These are phyloP conservation scores for Malus orientalis DNA, from an alignment of 306 rosid species.

Conservation along the genomic window DNA sequence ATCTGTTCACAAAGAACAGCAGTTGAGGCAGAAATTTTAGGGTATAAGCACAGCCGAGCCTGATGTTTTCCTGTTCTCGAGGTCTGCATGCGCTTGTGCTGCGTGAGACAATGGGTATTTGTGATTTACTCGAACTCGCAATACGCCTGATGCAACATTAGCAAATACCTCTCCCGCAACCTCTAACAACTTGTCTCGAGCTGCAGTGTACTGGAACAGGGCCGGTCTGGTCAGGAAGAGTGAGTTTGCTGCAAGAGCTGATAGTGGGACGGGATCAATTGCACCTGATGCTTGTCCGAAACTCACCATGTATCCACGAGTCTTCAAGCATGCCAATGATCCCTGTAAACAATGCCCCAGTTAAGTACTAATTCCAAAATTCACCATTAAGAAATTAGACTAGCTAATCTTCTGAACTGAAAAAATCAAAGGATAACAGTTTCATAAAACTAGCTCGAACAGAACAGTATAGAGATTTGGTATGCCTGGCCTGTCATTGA, in stretches of 20 bases:
- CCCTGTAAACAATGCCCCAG: conserved; percentile 38
- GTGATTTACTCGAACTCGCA: conserved; percentile 72
- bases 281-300: conserved; percentile 85
- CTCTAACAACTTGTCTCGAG: conserved; percentile 61
- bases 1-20: too few relatives aligned
- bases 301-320: conserved; percentile 67
- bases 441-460: not conserved
- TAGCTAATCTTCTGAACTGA: not conserved
- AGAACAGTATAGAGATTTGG: not conserved
- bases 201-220: conserved; percentile 44
- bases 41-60: conserved; percentile 85
- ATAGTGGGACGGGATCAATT: conserved; percentile 79
- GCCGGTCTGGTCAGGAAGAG: conserved; percentile 77
- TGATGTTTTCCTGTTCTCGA: conserved; percentile 67
- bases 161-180: conserved; percentile 72
- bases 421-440: not conserved
- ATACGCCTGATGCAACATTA: conserved; percentile 39
- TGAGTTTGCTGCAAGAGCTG: conserved; percentile 58
- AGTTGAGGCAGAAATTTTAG: not conserved
- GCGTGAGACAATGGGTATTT: conserved; percentile 74
- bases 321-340: conserved; percentile 67
- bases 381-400: not conserved
- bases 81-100: conserved; percentile 71
- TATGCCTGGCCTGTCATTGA: not conserved
- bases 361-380: not conserved